Evolutionary conservation across 1,284 basidiomycete genomes (phyloP), one percentile per base, ranked within the genome.

Genomic region (Neolentinus lepideus): DNA sequence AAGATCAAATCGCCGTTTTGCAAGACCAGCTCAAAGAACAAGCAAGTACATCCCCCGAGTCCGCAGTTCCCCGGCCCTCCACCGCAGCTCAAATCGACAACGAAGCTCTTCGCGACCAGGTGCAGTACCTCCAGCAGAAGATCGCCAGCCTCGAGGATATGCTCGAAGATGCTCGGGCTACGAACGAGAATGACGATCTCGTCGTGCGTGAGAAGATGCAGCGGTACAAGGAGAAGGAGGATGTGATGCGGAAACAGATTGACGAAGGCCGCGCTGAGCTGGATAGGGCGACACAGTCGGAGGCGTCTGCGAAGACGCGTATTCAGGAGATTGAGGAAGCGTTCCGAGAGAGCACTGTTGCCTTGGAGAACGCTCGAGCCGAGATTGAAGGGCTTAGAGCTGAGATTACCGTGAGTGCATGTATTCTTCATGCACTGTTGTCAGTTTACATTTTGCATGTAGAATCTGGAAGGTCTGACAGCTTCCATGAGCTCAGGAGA

Each of bases 41-140:
- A 61, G 58, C 63, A 58, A 75, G 75, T 6, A 66, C 66, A 10
- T 78, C 76, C 6, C 73, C 78, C 3, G 60, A 64, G 1, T 66
- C 71, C 1, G 61, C 64, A 8, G 69, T 70, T 22, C 74, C 74
- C 10, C 74, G 75, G 52, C 71, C 78, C 8, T 67, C 76, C 11
- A 80, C 83, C 2, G 83, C 93, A 0, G 82, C 86, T 1, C 85
- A 94, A 65, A 98, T 98, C 64, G 94, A 98, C 71, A 96, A 96
- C 64, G 94, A 98, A 69, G 87, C 84, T 24, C 79, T 97, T 27
- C 84, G 82, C 19, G 94, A 95, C 43, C 94, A 98, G 67, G 78
- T 93, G 25, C 80, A 84, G 54, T 92, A 98, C 68, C 76, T 96
- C 29, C 88, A 92, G 66, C 82, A 80, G 66, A 90, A 89, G 68